phyloP scores from a whole-genome alignment of 2,329 filamentous ascomycete species.

The Phialophora verrucosa region DNA sequence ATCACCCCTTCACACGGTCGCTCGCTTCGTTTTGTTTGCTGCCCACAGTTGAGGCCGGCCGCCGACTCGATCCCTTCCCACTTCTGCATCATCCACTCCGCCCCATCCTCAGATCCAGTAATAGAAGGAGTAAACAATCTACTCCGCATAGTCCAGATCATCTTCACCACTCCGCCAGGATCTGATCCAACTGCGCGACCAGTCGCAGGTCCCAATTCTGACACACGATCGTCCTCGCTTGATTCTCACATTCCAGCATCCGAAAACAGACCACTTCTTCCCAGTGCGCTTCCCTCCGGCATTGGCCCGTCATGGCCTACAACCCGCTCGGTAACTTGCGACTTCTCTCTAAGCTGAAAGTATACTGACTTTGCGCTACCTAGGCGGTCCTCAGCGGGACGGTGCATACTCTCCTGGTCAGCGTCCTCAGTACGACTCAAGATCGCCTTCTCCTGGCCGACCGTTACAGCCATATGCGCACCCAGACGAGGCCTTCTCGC shows the following conservation, averaged over 20 bases:
- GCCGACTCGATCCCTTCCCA: background rate
- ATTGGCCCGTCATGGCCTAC: conserved; percentile 65
- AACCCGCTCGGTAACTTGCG: conserved; percentile 71
- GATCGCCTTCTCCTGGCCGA: conserved; percentile 77
- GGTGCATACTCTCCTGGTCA: conserved; percentile 52
- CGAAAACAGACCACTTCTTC: conserved; percentile 29
- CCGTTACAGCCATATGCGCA: conserved; percentile 80
- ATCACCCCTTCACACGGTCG: background rate
- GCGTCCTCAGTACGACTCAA: conserved; percentile 62
- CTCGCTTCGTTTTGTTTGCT: background rate
- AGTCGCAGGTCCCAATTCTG: conserved; percentile 3
- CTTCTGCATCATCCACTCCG: conserved; percentile 1
- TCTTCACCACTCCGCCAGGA: conserved; percentile 10
- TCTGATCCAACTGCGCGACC: conserved; percentile 8
- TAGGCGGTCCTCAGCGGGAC: conserved; percentile 47
- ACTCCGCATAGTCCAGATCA: conserved; percentile 11
- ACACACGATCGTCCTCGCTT: conserved; percentile 17
- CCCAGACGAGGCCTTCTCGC: conserved; percentile 64
- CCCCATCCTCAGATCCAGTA: conserved; percentile 10
- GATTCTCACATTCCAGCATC: conserved; percentile 26
- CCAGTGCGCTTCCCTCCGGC: conserved; percentile 1
- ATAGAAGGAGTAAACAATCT: conserved; percentile 19
- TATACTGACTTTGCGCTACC: conserved; percentile 25
- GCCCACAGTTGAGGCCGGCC: background rate
- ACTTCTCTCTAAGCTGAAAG: conserved; percentile 9